Evolutionary conservation across 345 rosid genomes (phyloP).

Genomic region (Tarenaya hassleriana): DNA sequence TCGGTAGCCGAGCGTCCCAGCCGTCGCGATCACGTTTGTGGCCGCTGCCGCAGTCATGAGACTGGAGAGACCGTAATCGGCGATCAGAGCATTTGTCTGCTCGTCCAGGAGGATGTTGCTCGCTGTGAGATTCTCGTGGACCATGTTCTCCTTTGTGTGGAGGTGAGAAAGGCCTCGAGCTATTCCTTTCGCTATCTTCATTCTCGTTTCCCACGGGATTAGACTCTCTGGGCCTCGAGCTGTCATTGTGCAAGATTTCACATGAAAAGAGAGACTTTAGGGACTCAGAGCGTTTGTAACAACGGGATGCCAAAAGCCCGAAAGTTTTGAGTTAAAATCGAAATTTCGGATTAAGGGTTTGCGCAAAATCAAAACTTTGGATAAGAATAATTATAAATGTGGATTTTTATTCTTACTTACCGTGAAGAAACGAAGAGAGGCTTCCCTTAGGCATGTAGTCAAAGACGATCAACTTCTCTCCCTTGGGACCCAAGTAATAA

Average conservation of each 20-base stretch:
- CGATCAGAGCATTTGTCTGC: constrained; percentile 50
- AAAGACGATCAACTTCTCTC: constrained; percentile 90
- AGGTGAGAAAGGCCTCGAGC: constrained; percentile 62
- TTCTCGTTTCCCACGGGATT: constrained; percentile 71
- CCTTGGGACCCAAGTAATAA: constrained; percentile 90
- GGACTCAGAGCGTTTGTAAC: too few species aligned
- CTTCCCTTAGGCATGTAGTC: constrained; percentile 88
- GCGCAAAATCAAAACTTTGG: not conserved
- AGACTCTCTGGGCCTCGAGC: constrained; percentile 85
- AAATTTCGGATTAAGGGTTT: not conserved
- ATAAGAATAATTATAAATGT: too few species aligned
- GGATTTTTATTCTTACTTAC: constrained; percentile 45
- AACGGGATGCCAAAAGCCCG: too few species aligned
- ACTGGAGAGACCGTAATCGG: constrained; percentile 68
- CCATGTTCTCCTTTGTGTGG: constrained; percentile 58
- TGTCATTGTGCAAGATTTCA: too few species aligned
- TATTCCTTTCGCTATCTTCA: constrained; percentile 66
- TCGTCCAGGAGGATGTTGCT: constrained; percentile 76
- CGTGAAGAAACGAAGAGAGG: constrained; percentile 86
- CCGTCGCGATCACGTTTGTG: constrained; percentile 70
- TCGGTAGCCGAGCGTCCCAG: constrained; percentile 74
- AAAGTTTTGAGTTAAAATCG: not conserved
- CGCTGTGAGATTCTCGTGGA: constrained; percentile 81
- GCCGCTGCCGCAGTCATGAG: constrained; percentile 82
- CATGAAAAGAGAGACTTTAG: too few species aligned